Conservation (phyloP, 306 rosid genomes). For the Oemleria cerasiformis region DNA sequence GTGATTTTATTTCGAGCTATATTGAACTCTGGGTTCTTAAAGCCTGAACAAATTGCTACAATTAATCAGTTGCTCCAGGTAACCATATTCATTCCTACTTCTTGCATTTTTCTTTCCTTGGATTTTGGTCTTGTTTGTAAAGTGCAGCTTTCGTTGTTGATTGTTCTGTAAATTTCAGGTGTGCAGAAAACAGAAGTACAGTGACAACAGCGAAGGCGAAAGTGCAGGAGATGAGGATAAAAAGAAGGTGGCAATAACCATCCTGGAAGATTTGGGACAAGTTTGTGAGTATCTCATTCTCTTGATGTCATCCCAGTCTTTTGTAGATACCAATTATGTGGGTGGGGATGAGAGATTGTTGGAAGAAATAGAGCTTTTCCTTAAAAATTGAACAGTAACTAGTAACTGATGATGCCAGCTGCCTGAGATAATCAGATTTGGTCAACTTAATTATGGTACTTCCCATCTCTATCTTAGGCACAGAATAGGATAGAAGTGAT, state of each 20-base stretch:
- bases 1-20: slow-evolving; percentile 63
- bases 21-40: slow-evolving; percentile 46
- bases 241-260: slow-evolving; percentile 23
- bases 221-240: slow-evolving; percentile 15
- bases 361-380: slow-evolving; percentile 67
- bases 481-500: too few relatives aligned
- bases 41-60: slow-evolving; percentile 50
- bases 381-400: slow-evolving; percentile 33
- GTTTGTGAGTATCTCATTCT: slow-evolving; percentile 53
- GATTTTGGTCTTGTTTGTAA: too few relatives aligned
- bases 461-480: too few relatives aligned
- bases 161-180: slow-evolving; percentile 44
- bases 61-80: slow-evolving; percentile 71
- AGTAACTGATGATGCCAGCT: too few relatives aligned
- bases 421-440: too few relatives aligned
- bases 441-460: too few relatives aligned
- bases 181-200: slow-evolving; percentile 56
- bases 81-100: slow-evolving; percentile 8
- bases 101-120: background rate
- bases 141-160: background rate
- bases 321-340: slow-evolving; percentile 29
- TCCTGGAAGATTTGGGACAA: slow-evolving; percentile 44
- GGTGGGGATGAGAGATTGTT: slow-evolving; percentile 42
- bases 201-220: slow-evolving; percentile 33
- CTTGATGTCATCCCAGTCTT: slow-evolving; percentile 60